These are phyloP conservation scores for Evernia prunastri DNA, from an alignment of 495 filamentous ascomycete genomes.

Conservation along the genomic window DNA sequence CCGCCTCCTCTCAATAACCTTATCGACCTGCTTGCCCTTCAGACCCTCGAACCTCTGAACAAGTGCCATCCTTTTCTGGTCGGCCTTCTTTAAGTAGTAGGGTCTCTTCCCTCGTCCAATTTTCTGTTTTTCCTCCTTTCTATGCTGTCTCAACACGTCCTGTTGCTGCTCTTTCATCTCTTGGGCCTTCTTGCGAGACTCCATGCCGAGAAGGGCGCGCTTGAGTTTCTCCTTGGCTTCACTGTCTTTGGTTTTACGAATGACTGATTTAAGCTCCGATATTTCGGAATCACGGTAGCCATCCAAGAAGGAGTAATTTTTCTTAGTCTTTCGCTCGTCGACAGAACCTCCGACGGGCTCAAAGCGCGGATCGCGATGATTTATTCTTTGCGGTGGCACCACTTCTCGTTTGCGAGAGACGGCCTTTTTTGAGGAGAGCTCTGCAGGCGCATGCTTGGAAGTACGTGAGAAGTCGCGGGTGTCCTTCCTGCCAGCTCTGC, in stretches of 20 bases:
- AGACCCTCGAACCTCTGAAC: conserved; percentile 71
- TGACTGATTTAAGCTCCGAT: conserved; percentile 56
- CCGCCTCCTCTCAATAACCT: conserved; percentile 69
- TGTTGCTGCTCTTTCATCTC: conserved; percentile 58
- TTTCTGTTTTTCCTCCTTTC: conserved; percentile 72
- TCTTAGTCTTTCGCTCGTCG: conserved; percentile 50
- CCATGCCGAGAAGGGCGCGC: conserved; percentile 57
- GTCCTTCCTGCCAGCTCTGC: conserved; percentile 36
- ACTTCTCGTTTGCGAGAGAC: conserved; percentile 75
- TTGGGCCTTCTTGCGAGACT: conserved; percentile 62
- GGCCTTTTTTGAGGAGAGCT: conserved; percentile 70
- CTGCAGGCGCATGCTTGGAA: conserved; percentile 82
- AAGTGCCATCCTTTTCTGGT: conserved; percentile 78
- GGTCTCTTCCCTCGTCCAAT: conserved; percentile 85
- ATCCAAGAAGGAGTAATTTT: conserved; percentile 78
- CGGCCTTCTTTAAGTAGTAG: conserved; percentile 84
- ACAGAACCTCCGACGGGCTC: conserved; percentile 45
- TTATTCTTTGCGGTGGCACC: conserved; percentile 39
- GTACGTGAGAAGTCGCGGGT: conserved; percentile 44
- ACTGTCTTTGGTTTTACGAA: conserved; percentile 59
- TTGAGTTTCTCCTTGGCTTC: conserved; percentile 58
- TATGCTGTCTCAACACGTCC: conserved; percentile 62
- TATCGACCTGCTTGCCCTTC: conserved; percentile 73
- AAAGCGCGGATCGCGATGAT: conserved; percentile 81
- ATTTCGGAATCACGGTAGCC: conserved; percentile 78